Conservation (phyloP, 768 basidiomycete genomes). For the Hygrophorus pudorinus region DNA sequence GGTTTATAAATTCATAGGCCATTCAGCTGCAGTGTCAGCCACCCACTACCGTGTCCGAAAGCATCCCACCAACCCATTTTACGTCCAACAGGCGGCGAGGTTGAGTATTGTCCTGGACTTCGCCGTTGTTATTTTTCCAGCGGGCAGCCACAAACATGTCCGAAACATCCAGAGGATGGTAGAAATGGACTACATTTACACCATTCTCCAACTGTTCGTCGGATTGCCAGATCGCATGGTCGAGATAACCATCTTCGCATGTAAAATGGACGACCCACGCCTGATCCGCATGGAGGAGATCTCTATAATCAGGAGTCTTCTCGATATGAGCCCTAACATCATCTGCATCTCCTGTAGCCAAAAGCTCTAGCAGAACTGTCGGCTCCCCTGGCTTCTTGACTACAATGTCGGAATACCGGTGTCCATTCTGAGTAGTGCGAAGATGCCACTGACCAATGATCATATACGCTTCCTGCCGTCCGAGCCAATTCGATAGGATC, state of each 20-base stretch:
- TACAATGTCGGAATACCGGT: neutral
- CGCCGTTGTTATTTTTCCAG: neutral
- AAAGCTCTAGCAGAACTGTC: neutral
- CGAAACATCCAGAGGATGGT: too few relatives aligned
- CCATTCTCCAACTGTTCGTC: neutral
- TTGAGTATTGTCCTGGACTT: too few relatives aligned
- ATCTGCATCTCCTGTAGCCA: neutral
- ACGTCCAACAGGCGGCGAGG: too few relatives aligned
- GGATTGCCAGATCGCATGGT: neutral
- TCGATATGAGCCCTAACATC: neutral
- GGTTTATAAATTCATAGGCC: too few relatives aligned
- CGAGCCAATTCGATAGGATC: neutral
- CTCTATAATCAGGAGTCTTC: too few relatives aligned
- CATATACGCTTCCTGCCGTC: neutral
- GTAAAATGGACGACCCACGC: constrained; percentile 1
- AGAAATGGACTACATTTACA: constrained; percentile 1
- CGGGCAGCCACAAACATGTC: neutral
- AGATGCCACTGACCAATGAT: neutral
- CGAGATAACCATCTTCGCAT: neutral
- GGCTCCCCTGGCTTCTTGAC: neutral
- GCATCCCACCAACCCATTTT: too few relatives aligned
- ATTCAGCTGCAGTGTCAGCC: too few relatives aligned
- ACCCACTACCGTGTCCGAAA: too few relatives aligned
- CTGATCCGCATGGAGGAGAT: neutral
- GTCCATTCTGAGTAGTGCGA: neutral